phyloP scores from a whole-genome alignment of 83 land plant species.

The Diphasiastrum complanatum region DNA sequence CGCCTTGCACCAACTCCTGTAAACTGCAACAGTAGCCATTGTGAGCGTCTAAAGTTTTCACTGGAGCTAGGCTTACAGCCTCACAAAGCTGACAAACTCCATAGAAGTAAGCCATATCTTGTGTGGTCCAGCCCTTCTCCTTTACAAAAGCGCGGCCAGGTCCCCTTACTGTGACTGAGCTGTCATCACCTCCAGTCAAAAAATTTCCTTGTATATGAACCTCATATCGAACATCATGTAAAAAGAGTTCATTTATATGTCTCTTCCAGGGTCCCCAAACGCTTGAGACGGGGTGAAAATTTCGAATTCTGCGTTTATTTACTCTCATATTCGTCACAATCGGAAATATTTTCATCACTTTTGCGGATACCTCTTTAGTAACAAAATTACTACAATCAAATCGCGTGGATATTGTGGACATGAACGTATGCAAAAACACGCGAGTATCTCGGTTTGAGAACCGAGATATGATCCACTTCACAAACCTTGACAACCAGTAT shows the following conservation, averaged over 20 bases:
- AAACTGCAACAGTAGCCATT: constrained; percentile 13
- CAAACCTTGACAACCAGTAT: constrained; percentile 6
- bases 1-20: background rate
- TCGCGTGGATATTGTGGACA: constrained; percentile 1
- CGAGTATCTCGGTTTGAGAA: background rate
- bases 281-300: background rate
- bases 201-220: too few species aligned
- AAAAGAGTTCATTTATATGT: too few species aligned
- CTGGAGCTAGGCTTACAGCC: background rate
- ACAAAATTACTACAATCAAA: background rate
- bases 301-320: background rate
- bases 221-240: background rate
- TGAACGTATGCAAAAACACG: constrained; percentile 1
- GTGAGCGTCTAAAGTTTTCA: background rate
- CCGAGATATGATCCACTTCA: constrained; percentile 2
- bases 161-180: too few species aligned
- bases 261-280: background rate
- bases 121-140: background rate
- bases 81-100: background rate
- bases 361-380: background rate
- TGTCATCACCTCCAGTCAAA: too few species aligned
- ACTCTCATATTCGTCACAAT: background rate
- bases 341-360: constrained; percentile 3
- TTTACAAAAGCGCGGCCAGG: too few species aligned
- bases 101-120: constrained; percentile 16